Conservation (phyloP, 257 asterid species). For the Gentiana dahurica region DNA sequence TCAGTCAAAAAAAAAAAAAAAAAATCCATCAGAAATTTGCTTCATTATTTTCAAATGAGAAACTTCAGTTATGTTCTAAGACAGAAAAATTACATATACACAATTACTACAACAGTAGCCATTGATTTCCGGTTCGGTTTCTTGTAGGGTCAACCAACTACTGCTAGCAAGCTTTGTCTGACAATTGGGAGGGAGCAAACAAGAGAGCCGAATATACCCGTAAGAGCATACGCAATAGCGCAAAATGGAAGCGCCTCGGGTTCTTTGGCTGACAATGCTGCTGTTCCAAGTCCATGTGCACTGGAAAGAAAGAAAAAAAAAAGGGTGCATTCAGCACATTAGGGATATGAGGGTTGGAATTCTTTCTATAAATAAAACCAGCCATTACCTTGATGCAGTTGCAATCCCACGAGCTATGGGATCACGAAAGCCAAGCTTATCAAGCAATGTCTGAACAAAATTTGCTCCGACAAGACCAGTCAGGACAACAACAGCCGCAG, state of each 20-base stretch:
- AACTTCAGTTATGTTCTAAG: too few relatives aligned
- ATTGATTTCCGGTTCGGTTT: too few relatives aligned
- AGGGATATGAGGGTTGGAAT: too few relatives aligned
- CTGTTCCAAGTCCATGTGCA: conserved; percentile 93
- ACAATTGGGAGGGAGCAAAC: conserved; percentile 83
- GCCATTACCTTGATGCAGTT: too few relatives aligned
- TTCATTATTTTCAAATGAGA: too few relatives aligned
- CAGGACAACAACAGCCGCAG: conserved; percentile 94
- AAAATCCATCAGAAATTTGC: too few relatives aligned
- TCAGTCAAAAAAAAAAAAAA: too few relatives aligned
- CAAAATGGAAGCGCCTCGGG: conserved; percentile 97
- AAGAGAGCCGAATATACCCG: conserved; percentile 84
- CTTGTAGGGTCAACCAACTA: conserved; percentile 38
- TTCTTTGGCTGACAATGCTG: conserved; percentile 91
- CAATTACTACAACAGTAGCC: too few relatives aligned
- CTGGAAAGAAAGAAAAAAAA: conserved; percentile 24
- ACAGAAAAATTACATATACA: too few relatives aligned
- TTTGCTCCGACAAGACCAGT: conserved; percentile 96
- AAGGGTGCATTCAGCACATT: background rate
- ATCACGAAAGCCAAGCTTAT: conserved; percentile 73
- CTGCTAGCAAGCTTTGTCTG: conserved; percentile 71
- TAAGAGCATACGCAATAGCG: conserved; percentile 86
- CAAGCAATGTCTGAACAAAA: conserved; percentile 77
- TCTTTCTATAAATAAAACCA: too few relatives aligned
- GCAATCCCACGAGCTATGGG: conserved; percentile 59